Conservation (phyloP, 2,329 filamentous ascomycete species). For the Clarireedia hainanense region DNA sequence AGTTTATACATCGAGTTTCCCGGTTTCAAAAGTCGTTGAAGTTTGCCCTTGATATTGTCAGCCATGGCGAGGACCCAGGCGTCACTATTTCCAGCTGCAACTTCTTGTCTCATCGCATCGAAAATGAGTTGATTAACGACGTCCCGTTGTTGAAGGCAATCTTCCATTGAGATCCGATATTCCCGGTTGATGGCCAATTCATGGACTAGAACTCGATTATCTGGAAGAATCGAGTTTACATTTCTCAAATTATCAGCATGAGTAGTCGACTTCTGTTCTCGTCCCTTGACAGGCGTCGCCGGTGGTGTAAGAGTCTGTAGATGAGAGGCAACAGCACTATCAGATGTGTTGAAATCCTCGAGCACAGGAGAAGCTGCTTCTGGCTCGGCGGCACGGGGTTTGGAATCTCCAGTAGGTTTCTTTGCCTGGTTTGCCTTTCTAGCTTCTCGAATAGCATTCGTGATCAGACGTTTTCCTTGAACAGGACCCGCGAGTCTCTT, state of each 20-base stretch:
- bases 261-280: slow-evolving; percentile 6
- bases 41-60: slow-evolving; percentile 61
- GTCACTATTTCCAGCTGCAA: slow-evolving; percentile 56
- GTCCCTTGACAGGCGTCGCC: slow-evolving; percentile 36
- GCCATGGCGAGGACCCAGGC: slow-evolving; percentile 64
- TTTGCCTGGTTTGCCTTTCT: slow-evolving; percentile 56
- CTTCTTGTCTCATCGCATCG: slow-evolving; percentile 52
- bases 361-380: slow-evolving; percentile 32
- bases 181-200: slow-evolving; percentile 74
- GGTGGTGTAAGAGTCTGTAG: slow-evolving; percentile 46
- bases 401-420: slow-evolving; percentile 61
- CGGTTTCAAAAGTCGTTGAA: slow-evolving; percentile 62
- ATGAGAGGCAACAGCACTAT: slow-evolving; percentile 34
- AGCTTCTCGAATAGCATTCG: slow-evolving; percentile 66
- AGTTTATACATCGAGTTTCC: slow-evolving; percentile 67
- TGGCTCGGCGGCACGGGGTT: slow-evolving; percentile 48
- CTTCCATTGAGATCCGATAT: slow-evolving; percentile 58
- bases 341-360: slow-evolving; percentile 35
- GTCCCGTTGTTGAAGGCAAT: slow-evolving; percentile 52
- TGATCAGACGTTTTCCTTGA: slow-evolving; percentile 63
- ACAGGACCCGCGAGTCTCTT: slow-evolving; percentile 68
- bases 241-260: slow-evolving; percentile 25
- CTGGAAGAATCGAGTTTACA: slow-evolving; percentile 48
- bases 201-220: slow-evolving; percentile 69
- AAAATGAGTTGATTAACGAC: slow-evolving; percentile 50